Evolutionary conservation across 1,284 basidiomycete species (phyloP).

Genomic region (Albatrellus sp.): DNA sequence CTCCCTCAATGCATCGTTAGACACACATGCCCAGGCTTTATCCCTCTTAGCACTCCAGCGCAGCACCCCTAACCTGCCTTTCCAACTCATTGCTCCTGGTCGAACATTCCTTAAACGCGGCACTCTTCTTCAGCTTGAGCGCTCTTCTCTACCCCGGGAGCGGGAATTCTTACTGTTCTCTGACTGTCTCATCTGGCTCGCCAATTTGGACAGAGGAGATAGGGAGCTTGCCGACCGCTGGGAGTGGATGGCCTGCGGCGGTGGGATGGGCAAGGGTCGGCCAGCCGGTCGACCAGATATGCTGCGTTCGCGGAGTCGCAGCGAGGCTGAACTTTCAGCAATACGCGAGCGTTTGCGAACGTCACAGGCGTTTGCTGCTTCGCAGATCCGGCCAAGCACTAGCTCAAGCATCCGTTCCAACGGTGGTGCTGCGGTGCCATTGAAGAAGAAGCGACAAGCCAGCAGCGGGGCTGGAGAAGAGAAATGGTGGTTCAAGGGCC

Average conservation of each 20-base stretch:
- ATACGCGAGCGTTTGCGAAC: constrained; percentile 4
- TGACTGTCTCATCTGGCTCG: constrained; percentile 71
- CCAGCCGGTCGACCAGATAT: constrained; percentile 22
- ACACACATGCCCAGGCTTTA: constrained; percentile 64
- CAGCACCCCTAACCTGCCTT: constrained; percentile 59
- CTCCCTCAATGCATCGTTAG: constrained; percentile 68
- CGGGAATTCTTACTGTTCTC: constrained; percentile 73
- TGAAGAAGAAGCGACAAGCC: constrained; percentile 24
- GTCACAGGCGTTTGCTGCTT: background rate
- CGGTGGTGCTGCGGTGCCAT: constrained; percentile 15
- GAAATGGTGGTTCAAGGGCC: constrained; percentile 59
- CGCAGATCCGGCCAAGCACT: constrained; percentile 2
- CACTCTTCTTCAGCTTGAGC: constrained; percentile 42
- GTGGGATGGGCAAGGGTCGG: constrained; percentile 7
- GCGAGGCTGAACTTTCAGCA: constrained; percentile 40
- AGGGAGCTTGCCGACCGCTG: constrained; percentile 15
- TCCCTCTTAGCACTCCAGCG: constrained; percentile 66
- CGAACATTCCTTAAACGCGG: constrained; percentile 66
- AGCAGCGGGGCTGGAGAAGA: constrained; percentile 34
- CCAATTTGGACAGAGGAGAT: constrained; percentile 29
- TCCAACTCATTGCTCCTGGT: constrained; percentile 67
- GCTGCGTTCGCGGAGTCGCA: constrained; percentile 41
- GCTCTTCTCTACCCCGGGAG: constrained; percentile 35
- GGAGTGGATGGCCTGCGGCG: constrained; percentile 11
- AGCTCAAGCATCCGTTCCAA: constrained; percentile 7